Conservation (phyloP, 164 flowering plant genomes). For the Vitis rupestris region DNA sequence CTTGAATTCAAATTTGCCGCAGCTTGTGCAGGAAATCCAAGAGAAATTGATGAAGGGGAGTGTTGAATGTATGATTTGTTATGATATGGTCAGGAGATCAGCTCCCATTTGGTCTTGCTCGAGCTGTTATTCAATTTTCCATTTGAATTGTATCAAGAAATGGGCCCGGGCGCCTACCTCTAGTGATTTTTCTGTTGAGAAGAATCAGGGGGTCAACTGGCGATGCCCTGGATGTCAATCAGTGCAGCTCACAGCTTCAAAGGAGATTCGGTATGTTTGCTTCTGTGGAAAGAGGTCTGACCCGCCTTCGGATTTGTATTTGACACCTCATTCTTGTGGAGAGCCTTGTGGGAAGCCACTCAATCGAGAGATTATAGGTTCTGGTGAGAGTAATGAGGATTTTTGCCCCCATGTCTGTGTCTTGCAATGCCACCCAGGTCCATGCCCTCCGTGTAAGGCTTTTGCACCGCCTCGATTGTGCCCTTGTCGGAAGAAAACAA, state of each 20-base stretch:
- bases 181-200: conserved; percentile 66
- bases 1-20: conserved; percentile 51
- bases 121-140: conserved; percentile 88
- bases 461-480: conserved; percentile 81
- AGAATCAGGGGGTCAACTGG: conserved; percentile 84
- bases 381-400: conserved; percentile 39
- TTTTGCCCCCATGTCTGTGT: conserved; percentile 89
- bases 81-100: conserved; percentile 85
- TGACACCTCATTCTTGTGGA: conserved; percentile 98
- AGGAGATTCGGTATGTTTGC: conserved; percentile 81
- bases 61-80: conserved; percentile 97
- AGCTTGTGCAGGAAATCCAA: conserved; percentile 88
- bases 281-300: conserved; percentile 85
- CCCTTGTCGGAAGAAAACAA: conserved; percentile 83
- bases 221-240: conserved; percentile 97
- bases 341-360: conserved; percentile 90
- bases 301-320: conserved; percentile 82
- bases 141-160: conserved; percentile 79
- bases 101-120: conserved; percentile 95
- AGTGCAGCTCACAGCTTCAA: conserved; percentile 63
- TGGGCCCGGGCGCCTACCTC: conserved; percentile 98
- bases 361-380: conserved; percentile 36
- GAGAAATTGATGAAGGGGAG: conserved; percentile 73
- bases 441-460: conserved; percentile 97
- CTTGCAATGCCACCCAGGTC: conserved; percentile 97